These are phyloP conservation scores for Globisporangium cederbergense DNA, from an alignment of 352 stramenopile genomes.

Conservation along the genomic window DNA sequence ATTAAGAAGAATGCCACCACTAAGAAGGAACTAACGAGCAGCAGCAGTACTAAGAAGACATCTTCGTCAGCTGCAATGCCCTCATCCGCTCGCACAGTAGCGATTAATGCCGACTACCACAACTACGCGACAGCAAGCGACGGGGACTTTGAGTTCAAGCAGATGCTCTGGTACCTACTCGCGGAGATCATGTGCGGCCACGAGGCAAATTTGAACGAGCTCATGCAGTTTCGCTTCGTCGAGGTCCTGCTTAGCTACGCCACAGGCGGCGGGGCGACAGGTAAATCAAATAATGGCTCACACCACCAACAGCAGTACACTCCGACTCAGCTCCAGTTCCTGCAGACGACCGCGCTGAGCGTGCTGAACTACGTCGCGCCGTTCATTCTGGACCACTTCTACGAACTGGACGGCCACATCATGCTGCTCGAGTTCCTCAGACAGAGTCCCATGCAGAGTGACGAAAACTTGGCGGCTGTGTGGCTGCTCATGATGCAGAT, in stretches of 20 bases:
- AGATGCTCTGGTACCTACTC: conserved; percentile 66
- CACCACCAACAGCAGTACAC: conserved; percentile 37
- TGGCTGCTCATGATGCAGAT: conserved; percentile 63
- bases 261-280: conserved; percentile 13
- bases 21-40: not conserved
- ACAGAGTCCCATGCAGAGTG: conserved; percentile 23
- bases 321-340: conserved; percentile 36
- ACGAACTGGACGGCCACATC: conserved; percentile 46
- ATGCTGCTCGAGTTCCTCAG: conserved; percentile 53
- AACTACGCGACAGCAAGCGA: conserved; percentile 67
- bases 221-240: conserved; percentile 70
- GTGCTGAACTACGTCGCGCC: conserved; percentile 53
- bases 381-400: conserved; percentile 54
- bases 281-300: not conserved
- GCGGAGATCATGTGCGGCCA: conserved; percentile 49
- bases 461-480: conserved; percentile 36
- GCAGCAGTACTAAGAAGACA: not conserved
- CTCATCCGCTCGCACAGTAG: conserved; percentile 15
- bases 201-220: conserved; percentile 44
- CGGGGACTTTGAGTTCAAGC: conserved; percentile 84
- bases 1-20: not conserved
- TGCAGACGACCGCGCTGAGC: conserved; percentile 56
- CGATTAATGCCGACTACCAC: conserved; percentile 50
- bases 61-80: not conserved
- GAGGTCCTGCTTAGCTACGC: conserved; percentile 63